These are phyloP conservation scores for Solanum pennellii DNA, from an alignment of 257 asterid species.

Conservation along the genomic window DNA sequence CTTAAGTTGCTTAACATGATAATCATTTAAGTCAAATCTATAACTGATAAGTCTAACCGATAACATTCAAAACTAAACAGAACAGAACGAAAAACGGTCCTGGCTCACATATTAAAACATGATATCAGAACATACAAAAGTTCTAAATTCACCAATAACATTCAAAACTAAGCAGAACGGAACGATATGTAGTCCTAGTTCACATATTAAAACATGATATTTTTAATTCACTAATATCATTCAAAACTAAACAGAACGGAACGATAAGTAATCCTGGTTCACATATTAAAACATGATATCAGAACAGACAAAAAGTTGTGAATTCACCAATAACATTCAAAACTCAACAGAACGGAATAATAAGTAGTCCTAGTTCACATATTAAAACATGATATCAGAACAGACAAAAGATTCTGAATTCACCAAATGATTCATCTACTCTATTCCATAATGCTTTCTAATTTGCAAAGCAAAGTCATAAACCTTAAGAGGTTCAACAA, in stretches of 20 bases:
- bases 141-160: neutral
- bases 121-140: neutral
- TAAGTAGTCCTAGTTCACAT: neutral
- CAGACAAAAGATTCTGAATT: neutral
- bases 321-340: neutral
- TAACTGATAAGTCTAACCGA: neutral
- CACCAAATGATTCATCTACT: neutral
- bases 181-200: too few relatives aligned
- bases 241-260: neutral
- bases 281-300: neutral
- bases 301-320: neutral
- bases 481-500: constrained; percentile 14
- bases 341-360: accelerated
- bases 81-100: accelerated
- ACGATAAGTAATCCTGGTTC: accelerated
- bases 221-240: too few relatives aligned
- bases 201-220: too few relatives aligned
- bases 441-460: constrained; percentile 7
- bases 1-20: neutral
- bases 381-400: neutral
- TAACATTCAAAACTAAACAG: neutral
- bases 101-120: neutral
- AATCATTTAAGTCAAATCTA: neutral
- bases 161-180: too few relatives aligned
- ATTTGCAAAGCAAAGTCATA: constrained; percentile 5